Percentiles rank a stretch among this genome's conserved stretches.
Evolutionary conservation across 169 alveolate genomes (phyloP).

Genomic region (Fabrea salina): DNA sequence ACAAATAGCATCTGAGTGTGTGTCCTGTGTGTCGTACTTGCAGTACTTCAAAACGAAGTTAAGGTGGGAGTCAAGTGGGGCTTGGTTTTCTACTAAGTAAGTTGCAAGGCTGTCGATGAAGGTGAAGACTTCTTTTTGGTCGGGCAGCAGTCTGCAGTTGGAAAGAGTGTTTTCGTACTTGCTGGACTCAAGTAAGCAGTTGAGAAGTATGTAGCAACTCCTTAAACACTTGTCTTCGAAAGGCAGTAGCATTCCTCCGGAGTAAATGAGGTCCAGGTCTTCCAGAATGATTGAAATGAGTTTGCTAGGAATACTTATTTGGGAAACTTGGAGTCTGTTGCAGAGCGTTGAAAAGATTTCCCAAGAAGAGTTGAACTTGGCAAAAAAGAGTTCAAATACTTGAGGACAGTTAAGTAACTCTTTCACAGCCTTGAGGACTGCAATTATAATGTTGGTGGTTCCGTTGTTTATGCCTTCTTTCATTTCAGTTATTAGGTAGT

Average conservation of each 20-base stretch:
- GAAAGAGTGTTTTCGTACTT: conserved; percentile 13
- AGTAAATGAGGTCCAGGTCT: conserved; percentile 5
- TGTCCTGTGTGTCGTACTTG: background rate
- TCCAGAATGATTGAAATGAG: conserved; percentile 12
- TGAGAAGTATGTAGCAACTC: background rate
- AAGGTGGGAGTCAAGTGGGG: background rate
- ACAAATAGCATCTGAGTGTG: conserved; percentile 8
- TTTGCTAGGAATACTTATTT: conserved; percentile 11
- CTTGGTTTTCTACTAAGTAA: background rate
- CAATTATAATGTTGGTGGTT: conserved; percentile 14
- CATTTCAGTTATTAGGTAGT: background rate
- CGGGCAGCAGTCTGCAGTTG: conserved; percentile 1
- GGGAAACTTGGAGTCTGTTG: conserved; percentile 30
- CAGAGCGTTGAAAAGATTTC: conserved; percentile 17
- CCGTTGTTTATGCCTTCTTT: conserved; percentile 35
- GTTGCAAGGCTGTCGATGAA: conserved; percentile 14
- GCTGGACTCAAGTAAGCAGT: background rate
- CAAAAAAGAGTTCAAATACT: background rate
- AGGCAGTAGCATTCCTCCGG: background rate
- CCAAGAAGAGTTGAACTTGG: conserved; percentile 25
- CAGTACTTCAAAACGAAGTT: background rate
- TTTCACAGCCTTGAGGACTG: conserved; percentile 22
- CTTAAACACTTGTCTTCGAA: conserved; percentile 16
- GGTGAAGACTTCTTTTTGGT: conserved; percentile 14
- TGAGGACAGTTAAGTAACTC: conserved; percentile 8